phyloP scores from a whole-genome alignment of 2,329 filamentous ascomycete species.

The Xylaria sp. region DNA sequence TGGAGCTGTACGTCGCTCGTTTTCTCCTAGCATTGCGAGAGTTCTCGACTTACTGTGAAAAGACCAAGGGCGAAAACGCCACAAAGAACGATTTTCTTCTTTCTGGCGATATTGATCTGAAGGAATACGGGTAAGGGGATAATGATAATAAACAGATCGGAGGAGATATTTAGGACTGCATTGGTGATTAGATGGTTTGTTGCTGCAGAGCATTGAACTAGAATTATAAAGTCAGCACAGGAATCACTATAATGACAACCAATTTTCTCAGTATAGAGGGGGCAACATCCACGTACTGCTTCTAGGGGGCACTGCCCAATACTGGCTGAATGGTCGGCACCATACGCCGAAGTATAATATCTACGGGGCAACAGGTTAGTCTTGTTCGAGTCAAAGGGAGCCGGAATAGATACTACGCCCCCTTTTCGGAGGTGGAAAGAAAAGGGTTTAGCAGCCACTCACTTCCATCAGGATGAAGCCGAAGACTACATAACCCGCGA shows the following conservation, averaged over 20 bases:
- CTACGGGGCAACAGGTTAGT: constrained; percentile 12
- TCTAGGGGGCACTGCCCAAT: constrained; percentile 66
- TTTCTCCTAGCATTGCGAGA: neutral
- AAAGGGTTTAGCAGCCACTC: constrained; percentile 28
- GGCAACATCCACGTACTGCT: constrained; percentile 53
- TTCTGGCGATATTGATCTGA: constrained; percentile 59
- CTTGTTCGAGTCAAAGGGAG: neutral
- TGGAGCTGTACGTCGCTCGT: neutral
- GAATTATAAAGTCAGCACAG: constrained; percentile 10
- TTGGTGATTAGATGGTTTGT: constrained; percentile 69
- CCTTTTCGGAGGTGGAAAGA: neutral
- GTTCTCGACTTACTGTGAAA: constrained; percentile 57
- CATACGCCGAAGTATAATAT: constrained; percentile 54
- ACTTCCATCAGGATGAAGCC: constrained; percentile 62
- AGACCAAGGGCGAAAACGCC: constrained; percentile 58
- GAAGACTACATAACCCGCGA: constrained; percentile 59
- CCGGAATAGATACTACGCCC: neutral
- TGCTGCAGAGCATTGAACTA: constrained; percentile 67
- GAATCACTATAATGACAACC: constrained; percentile 6
- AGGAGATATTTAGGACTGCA: constrained; percentile 68
- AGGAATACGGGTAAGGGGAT: constrained; percentile 67
- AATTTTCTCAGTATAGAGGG: neutral
- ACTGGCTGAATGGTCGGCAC: constrained; percentile 66
- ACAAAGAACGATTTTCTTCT: constrained; percentile 64
- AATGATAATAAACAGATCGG: constrained; percentile 68